Base-by-base conservation (phyloP, 2,329 filamentous ascomycete species). In the Beauveria sp. region DNA sequence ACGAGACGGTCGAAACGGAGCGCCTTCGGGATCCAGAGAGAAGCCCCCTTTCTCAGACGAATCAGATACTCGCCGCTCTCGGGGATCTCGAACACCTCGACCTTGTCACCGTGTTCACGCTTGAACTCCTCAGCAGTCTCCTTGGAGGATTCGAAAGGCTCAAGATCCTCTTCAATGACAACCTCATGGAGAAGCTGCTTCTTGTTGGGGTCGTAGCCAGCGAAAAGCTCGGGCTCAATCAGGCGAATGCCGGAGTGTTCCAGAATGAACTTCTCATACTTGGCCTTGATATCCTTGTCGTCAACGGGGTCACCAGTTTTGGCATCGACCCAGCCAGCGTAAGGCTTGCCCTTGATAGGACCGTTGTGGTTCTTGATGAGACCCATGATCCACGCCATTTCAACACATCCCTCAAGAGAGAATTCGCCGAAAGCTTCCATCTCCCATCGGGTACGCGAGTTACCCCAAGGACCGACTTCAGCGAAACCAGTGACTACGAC, bases 381-480 rank as follows among this genome's bases (percentile, higher is more conserved):
- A 71, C 94, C 94, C 93, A 97, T 99, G 75, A 99, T 91, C 94
- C 94, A 99, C 37, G 94, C 92, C 94, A 99, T 99, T 77, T 99
- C 94, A 63, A 99, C 89, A 70, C 94, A 97, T 34, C 94, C 94
- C 76, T 99, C 96, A 16, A 99, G 85, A 9, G 94, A 97, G 79
- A 99, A 99, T 71, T 96, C 85, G 72, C 94, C 94, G 67, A 92
- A 87, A 1, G 94, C 92, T 75, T 99, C 94, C 93, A 99, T 99
- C 80, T 99, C 94, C 94, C 94, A 99, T 64, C 94, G 87, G 51
- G 94, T 99, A 70, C 94, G 87, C 3, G 94, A 93, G 80, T 97
- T 99, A 80, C 94, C 94, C 96, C 94, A 99, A 8, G 94, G 94
- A 53, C 94, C 92, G 64, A 97, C 86, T 75, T 99, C 94, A 59